Conservation (phyloP, 2,329 filamentous ascomycete genomes). For the Ophiostoma pallidulum region DNA sequence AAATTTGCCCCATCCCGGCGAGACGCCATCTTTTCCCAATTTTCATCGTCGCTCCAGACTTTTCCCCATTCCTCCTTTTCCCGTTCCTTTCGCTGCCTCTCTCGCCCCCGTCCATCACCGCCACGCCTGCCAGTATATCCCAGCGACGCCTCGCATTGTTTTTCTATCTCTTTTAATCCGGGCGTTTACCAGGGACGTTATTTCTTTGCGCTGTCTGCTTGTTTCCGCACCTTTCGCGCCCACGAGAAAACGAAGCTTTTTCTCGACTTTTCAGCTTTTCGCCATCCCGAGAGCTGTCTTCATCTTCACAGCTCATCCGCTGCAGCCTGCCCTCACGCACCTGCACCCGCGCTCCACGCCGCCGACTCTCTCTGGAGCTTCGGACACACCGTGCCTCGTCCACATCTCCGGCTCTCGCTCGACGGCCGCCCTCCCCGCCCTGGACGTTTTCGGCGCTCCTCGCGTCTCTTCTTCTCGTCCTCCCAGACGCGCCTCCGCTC, state of each 20-base stretch:
- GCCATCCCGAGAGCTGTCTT: not conserved
- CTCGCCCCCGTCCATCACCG: too few species aligned
- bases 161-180: not conserved
- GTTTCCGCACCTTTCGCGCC: not conserved
- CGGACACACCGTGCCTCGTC: too few species aligned
- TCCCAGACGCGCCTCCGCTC: slow-evolving; percentile 1
- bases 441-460: too few species aligned
- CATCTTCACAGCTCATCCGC: not conserved
- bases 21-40: slow-evolving; percentile 9
- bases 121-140: too few species aligned
- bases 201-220: not conserved
- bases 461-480: not conserved
- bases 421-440: too few species aligned
- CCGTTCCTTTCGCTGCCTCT: not conserved
- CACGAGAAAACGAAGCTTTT: not conserved
- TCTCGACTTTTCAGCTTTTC: too few species aligned
- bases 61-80: slow-evolving; percentile 4
- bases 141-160: slow-evolving; percentile 4
- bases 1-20: slow-evolving; percentile 10
- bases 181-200: slow-evolving; percentile 1
- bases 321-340: not conserved
- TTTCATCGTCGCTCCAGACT: slow-evolving; percentile 7
- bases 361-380: too few species aligned
- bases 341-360: not conserved
- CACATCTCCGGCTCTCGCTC: too few species aligned